These are phyloP conservation scores for Tylopilus felleus DNA, from an alignment of 768 basidiomycete genomes.

Conservation along the genomic window DNA sequence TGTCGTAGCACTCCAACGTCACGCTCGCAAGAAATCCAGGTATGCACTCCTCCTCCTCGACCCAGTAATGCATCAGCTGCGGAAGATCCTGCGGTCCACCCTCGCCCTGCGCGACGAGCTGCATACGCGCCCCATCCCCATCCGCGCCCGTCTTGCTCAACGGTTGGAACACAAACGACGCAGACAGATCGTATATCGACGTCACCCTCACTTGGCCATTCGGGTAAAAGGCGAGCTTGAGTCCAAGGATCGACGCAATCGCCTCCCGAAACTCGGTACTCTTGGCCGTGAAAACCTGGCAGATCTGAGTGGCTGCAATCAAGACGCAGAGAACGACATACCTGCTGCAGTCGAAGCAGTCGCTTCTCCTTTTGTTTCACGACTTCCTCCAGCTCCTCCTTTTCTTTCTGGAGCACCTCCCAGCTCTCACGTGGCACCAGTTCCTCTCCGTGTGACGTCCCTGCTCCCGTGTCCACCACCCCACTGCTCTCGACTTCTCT, in stretches of 20 bases:
- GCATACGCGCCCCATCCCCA: slow-evolving; percentile 54
- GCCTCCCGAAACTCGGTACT: slow-evolving; percentile 89
- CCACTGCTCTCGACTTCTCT: slow-evolving; percentile 53
- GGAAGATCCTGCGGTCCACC: slow-evolving; percentile 73
- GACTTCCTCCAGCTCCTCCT: slow-evolving; percentile 58
- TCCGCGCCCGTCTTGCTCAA: slow-evolving; percentile 35
- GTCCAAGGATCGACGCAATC: slow-evolving; percentile 83
- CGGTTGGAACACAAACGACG: slow-evolving; percentile 86
- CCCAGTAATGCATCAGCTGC: slow-evolving; percentile 80
- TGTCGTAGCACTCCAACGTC: slow-evolving; percentile 85
- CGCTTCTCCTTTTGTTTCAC: slow-evolving; percentile 81
- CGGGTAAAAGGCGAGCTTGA: slow-evolving; percentile 88
- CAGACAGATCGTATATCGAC: slow-evolving; percentile 82
- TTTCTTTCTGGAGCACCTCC: slow-evolving; percentile 68
- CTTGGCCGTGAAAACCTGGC: slow-evolving; percentile 80
- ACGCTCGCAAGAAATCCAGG: slow-evolving; percentile 88
- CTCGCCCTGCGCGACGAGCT: slow-evolving; percentile 70
- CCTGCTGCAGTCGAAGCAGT: slow-evolving; percentile 76
- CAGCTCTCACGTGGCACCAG: slow-evolving; percentile 78
- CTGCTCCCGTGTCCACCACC: slow-evolving; percentile 18
- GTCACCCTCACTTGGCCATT: slow-evolving; percentile 90
- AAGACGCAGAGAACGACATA: slow-evolving; percentile 21
- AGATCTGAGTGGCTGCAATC: too few relatives aligned
- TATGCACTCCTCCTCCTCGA: slow-evolving; percentile 79
- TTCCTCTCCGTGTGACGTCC: slow-evolving; percentile 12